Base-by-base conservation (phyloP, 345 rosid species). In the Mercurialis annua region DNA sequence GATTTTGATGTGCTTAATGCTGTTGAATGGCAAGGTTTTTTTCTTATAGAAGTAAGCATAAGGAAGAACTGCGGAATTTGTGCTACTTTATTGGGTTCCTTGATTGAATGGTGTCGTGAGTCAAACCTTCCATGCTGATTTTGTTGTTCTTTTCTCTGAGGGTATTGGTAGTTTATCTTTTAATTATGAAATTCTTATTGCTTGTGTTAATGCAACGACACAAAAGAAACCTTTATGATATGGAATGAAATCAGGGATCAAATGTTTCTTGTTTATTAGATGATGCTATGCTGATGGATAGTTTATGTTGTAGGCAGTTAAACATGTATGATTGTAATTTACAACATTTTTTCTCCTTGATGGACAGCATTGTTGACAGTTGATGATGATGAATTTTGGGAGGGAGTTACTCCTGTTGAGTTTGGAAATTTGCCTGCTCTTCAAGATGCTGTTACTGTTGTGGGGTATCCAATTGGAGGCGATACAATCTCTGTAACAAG, bases 401-500 rank as follows among this genome's bases (percentile, higher is more conserved):
- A 85, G 82, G 98, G 92, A 65, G 82, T 86, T 18, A 71, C 85
- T 4, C 96, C 98, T 29, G 82, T 92, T 36, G 96, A 90, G 80
- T 92, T 92, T 77, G 97, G 98, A 17, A 86, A 86, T 60, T 81
- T 92, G 72, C 98, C 98, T 60, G 93, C 97, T 3, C 88, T 92
- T 68, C 98, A 92, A 76, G 96, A 92, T 74, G 98, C 93, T 73
- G 98, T 92, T 6, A 92, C 97, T 62, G 98, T 92, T 69, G 98
- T 92, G 29, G 98, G 98, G 54, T 92, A 92, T 57, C 97, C 98
- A 0, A 88, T 92, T 62, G 98, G 98, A 44, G 98, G 98, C 12
- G 98, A 92, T 66, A 92, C 98, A 2, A 87, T 92, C 77, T 92
- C 98, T 70, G 98, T 92, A 26, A 92, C 98, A 4, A 92, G 98